Evolutionary conservation across 257 asterid genomes (phyloP).

Genomic region (Sherardia arvensis): DNA sequence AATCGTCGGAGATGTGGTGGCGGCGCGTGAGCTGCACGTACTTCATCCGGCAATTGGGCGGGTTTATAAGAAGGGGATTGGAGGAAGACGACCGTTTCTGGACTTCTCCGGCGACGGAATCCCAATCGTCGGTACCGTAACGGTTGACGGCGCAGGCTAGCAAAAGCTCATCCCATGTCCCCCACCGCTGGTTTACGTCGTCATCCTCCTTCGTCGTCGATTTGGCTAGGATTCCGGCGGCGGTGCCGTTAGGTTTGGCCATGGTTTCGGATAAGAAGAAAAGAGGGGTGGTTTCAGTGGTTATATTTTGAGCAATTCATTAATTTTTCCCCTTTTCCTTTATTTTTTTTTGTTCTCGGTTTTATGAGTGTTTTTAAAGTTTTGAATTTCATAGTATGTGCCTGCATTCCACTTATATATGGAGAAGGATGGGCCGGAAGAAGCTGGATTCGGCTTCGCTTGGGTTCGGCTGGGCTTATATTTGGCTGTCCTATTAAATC

Average conservation of each 20-base stretch:
- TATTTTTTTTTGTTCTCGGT: neutral
- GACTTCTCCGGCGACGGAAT: conserved; percentile 57
- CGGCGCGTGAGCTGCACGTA: conserved; percentile 8
- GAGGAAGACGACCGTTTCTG: conserved; percentile 27
- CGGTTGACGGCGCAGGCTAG: conserved; percentile 85
- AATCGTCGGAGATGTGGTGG: conserved; percentile 24
- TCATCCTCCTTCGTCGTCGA: neutral
- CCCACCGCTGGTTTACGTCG: conserved; percentile 26
- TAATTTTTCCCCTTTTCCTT: neutral
- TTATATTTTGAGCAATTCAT: neutral
- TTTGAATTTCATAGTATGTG: neutral
- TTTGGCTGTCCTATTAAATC: no score
- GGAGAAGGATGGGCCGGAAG: neutral
- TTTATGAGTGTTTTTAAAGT: neutral
- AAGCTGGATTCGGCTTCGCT: neutral
- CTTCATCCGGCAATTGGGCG: conserved; percentile 1
- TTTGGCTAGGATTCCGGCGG: neutral
- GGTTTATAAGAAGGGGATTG: neutral
- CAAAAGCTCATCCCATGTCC: conserved; percentile 72
- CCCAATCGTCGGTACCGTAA: conserved; percentile 65
- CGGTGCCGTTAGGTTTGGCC: conserved; percentile 5
- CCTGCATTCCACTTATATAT: no score
- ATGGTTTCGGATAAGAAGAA: conserved; percentile 14
- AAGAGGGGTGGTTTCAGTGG: neutral
- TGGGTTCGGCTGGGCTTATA: neutral